Conservation (phyloP, 2,329 filamentous ascomycete genomes). For the Stagonosporopsis cucurbitacearum region DNA sequence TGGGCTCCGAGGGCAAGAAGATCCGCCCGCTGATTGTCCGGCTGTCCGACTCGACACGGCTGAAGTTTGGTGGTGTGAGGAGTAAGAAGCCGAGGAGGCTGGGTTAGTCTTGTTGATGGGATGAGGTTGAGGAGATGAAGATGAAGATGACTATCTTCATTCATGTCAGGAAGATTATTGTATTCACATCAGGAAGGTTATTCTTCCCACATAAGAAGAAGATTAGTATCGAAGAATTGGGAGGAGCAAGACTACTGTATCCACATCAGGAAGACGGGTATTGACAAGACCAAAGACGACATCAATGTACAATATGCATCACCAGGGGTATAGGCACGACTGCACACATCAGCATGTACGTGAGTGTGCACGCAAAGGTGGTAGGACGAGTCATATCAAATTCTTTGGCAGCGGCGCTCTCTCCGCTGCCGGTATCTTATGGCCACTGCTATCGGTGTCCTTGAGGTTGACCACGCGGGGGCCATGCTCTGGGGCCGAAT, state of each 20-base stretch:
- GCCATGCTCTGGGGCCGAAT: constrained; percentile 39
- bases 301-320: constrained; percentile 33
- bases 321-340: constrained; percentile 21
- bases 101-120: constrained; percentile 57
- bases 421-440: constrained; percentile 53
- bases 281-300: too few relatives aligned
- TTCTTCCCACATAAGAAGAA: too few relatives aligned
- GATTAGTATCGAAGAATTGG: too few relatives aligned
- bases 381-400: constrained; percentile 40
- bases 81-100: constrained; percentile 84
- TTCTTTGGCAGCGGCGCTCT: constrained; percentile 53
- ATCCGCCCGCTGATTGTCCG: constrained; percentile 77
- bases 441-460: constrained; percentile 53
- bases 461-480: constrained; percentile 46
- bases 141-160: too few relatives aligned
- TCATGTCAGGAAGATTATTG: too few relatives aligned
- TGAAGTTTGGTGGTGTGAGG: constrained; percentile 96
- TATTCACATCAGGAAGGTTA: too few relatives aligned
- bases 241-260: too few relatives aligned
- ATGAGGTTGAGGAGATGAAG: too few relatives aligned
- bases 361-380: constrained; percentile 7
- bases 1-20: constrained; percentile 82
- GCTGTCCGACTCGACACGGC: constrained; percentile 82
- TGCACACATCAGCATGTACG: too few relatives aligned
- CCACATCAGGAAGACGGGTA: not conserved